phyloP scores from a whole-genome alignment of 2,329 filamentous ascomycete genomes.

The Sarocladium kiliense region DNA sequence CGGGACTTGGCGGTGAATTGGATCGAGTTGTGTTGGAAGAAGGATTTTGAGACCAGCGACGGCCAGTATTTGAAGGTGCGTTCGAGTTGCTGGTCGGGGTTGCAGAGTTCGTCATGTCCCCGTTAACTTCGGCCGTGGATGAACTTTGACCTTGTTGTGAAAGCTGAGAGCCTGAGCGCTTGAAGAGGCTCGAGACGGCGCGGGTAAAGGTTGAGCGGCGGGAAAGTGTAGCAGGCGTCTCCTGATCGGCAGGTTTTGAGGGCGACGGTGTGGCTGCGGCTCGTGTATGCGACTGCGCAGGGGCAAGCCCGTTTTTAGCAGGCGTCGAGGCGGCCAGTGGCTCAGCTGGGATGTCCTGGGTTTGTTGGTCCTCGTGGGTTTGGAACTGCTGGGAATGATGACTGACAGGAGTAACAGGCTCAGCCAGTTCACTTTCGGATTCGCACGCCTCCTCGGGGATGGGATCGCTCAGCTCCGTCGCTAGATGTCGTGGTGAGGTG shows the following conservation, averaged over 20 bases:
- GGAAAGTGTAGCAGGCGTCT: slow-evolving; percentile 24
- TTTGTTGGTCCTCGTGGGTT: slow-evolving; percentile 8
- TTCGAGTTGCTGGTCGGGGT: not conserved
- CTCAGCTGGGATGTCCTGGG: not conserved
- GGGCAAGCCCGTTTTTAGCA: slow-evolving; percentile 13
- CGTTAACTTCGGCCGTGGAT: not conserved
- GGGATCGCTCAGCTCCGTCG: slow-evolving; percentile 3
- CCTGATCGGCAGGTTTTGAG: slow-evolving; percentile 18
- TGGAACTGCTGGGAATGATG: slow-evolving; percentile 7
- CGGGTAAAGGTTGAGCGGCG: slow-evolving; percentile 41
- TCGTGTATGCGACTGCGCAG: slow-evolving; percentile 14
- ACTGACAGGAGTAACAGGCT: slow-evolving; percentile 6
- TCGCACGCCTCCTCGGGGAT: slow-evolving; percentile 8
- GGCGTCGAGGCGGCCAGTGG: not conserved
- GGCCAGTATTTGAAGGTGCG: slow-evolving; percentile 15
- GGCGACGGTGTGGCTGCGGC: slow-evolving; percentile 16
- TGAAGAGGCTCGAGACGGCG: slow-evolving; percentile 46
- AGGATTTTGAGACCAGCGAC: slow-evolving; percentile 41
- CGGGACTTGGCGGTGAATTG: slow-evolving; percentile 46
- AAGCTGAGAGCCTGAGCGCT: slow-evolving; percentile 32
- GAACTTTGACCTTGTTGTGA: slow-evolving; percentile 2
- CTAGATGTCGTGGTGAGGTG: not conserved
- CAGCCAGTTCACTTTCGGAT: slow-evolving; percentile 3
- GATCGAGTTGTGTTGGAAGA: slow-evolving; percentile 41
- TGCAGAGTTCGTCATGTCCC: not conserved